Evolutionary conservation across 2,329 filamentous ascomycete genomes (phyloP).

Genomic region (Sordariomycetes sp.): DNA sequence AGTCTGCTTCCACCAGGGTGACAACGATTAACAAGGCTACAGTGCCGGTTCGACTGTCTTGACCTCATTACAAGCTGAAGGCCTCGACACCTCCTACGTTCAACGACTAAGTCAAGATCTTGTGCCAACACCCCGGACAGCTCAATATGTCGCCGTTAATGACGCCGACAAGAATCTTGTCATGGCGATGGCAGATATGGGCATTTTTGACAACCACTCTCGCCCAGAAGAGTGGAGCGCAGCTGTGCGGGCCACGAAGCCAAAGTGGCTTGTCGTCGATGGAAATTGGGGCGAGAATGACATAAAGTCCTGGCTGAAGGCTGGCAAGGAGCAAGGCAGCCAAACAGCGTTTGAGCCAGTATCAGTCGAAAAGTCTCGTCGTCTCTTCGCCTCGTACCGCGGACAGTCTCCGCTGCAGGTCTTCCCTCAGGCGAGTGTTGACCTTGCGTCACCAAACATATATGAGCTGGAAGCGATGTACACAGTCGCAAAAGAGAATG

Average conservation of each 20-base stretch:
- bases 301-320: slow-evolving; percentile 58
- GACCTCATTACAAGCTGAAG: slow-evolving; percentile 51
- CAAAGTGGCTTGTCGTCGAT: slow-evolving; percentile 77
- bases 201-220: slow-evolving; percentile 56
- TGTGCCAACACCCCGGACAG: slow-evolving; percentile 55
- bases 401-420: slow-evolving; percentile 30
- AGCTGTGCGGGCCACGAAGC: slow-evolving; percentile 44
- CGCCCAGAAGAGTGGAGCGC: slow-evolving; percentile 51
- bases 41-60: slow-evolving; percentile 68
- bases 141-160: slow-evolving; percentile 88
- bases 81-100: slow-evolving; percentile 57
- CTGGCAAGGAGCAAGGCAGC: slow-evolving; percentile 45
- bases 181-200: slow-evolving; percentile 96
- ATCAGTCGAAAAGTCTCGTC: slow-evolving; percentile 66
- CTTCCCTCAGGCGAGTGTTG: slow-evolving; percentile 56
- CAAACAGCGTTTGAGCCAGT: slow-evolving; percentile 82
- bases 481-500: slow-evolving; percentile 53
- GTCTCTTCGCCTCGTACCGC: slow-evolving; percentile 48
- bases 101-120: slow-evolving; percentile 40
- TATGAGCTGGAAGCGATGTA: slow-evolving; percentile 79
- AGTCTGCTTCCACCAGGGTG: neutral
- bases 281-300: slow-evolving; percentile 70
- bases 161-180: slow-evolving; percentile 73
- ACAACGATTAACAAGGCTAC: neutral
- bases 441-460: slow-evolving; percentile 74